Percentiles rank a stretch among this genome's conserved stretches.
These are phyloP conservation scores for Alternaria viburni DNA, from an alignment of 2,329 filamentous ascomycete species.

Conservation along the genomic window DNA sequence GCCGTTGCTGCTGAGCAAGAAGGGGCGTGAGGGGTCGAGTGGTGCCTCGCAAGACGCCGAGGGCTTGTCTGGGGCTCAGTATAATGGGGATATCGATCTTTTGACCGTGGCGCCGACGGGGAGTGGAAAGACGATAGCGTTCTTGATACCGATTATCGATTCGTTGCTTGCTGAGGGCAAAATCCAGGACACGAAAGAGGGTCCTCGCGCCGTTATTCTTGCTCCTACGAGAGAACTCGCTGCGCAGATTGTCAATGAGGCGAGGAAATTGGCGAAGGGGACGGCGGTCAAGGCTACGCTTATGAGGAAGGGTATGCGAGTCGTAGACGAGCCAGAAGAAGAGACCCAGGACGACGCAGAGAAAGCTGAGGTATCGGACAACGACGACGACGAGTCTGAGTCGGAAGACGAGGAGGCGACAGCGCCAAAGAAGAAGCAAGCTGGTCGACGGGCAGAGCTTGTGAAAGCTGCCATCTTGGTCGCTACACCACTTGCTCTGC, in stretches of 20 bases:
- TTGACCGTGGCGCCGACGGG: conserved; percentile 91
- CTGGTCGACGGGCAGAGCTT: conserved; percentile 52
- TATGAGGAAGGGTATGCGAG: conserved; percentile 83
- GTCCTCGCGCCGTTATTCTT: conserved; percentile 52
- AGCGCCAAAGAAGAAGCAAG: conserved; percentile 40
- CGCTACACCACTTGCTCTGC: conserved; percentile 77
- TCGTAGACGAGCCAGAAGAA: conserved; percentile 52
- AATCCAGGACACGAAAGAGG: conserved; percentile 18
- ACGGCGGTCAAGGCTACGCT: conserved; percentile 80
- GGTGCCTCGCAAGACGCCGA: conserved; percentile 49
- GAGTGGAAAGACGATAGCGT: conserved; percentile 94
- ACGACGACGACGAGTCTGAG: conserved; percentile 44
- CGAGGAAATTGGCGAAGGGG: conserved; percentile 76
- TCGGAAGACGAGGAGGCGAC: conserved; percentile 46
- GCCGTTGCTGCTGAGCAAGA: conserved; percentile 72
- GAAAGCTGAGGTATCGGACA: conserved; percentile 47
- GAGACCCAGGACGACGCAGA: conserved; percentile 49
- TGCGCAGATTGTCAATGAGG: conserved; percentile 68
- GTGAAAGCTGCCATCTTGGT: conserved; percentile 81
- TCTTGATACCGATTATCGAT: conserved; percentile 86
- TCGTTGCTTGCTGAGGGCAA: conserved; percentile 59
- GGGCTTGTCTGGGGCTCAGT: conserved; percentile 24
- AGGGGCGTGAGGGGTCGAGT: neutral
- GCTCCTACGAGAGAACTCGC: conserved; percentile 60
- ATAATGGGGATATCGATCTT: conserved; percentile 68